These are phyloP conservation scores for Prunus kanzakura DNA, from an alignment of 306 rosid species.

Conservation along the genomic window DNA sequence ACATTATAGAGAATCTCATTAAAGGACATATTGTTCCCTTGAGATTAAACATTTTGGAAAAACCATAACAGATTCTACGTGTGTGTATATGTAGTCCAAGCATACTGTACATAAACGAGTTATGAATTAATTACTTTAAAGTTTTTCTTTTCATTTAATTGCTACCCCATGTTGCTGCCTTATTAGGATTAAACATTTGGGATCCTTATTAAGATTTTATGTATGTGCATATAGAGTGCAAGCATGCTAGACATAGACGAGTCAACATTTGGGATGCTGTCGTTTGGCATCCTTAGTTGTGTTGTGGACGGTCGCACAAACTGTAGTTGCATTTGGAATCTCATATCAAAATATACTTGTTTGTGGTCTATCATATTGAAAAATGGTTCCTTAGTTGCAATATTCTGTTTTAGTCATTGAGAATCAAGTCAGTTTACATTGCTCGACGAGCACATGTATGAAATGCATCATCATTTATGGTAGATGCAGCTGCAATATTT, in stretches of 20 bases:
- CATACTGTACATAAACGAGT: not conserved
- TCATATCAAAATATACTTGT: not conserved
- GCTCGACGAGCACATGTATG: not conserved
- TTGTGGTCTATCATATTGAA: not conserved
- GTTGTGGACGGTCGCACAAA: not conserved
- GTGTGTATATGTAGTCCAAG: not conserved
- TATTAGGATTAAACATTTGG: not conserved
- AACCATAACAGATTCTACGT: not conserved
- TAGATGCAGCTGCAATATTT: conserved; percentile 8
- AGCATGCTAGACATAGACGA: not conserved
- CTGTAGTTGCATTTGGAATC: not conserved
- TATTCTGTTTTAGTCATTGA: not conserved
- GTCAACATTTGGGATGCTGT: not conserved
- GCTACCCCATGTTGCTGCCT: not conserved
- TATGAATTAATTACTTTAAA: not conserved
- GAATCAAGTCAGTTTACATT: not conserved
- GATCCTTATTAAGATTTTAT: not conserved
- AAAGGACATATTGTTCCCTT: not conserved
- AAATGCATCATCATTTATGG: not conserved
- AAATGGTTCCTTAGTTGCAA: not conserved
- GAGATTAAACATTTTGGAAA: not conserved
- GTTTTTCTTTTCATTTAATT: not conserved
- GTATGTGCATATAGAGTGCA: not conserved
- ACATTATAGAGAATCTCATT: not conserved
- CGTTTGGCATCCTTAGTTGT: not conserved